Base-by-base conservation (phyloP, 208 protist genomes). In the Trypanosoma caninum region DNA sequence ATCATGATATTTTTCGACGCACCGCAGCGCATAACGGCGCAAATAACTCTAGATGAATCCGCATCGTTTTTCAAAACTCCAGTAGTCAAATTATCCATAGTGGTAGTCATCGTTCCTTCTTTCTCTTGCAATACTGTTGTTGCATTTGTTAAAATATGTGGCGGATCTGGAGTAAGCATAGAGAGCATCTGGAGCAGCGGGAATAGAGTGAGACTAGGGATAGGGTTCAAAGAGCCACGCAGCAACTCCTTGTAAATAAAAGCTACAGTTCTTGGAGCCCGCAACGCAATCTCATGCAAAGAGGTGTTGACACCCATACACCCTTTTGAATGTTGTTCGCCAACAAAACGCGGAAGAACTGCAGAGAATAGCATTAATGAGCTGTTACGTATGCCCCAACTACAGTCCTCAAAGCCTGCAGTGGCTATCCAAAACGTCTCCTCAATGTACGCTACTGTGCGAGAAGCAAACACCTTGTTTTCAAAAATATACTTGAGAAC, bases 401-500 rank as follows among this genome's bases (percentile, higher is more conserved):
- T 86, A 18, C 50, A 48, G 48, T 92, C 68, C 58, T 82, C 76
- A 65, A 97, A 95, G 27, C 90, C 90, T 11, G 71, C 64, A 5
- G 86, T 84, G 9, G 85, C 74, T n/a, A 85, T 63, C 38, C 74
- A 84, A 74, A 97, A 93, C 33, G 83, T 86, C 25, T 88, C 77
- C 70, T 94, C 80, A 6, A 93, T 58, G 62, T 81, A 76, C 10
- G 77, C 67, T 11, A 91, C 67, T 2, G 75, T 59, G 41, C 83
- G 74, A 14, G 87, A 82, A 1, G 81, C 71, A 47, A 96, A 82
- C 10, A 69, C 33, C 44, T 83, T 93, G 60, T 96, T 83, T 51
- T 96, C 89, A 66, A 95, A 95, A 31, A 97, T 75, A 68, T 95
- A 96, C 69, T 94, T 94, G 40, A 97, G 59, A 25, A 97, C 91